These are phyloP conservation scores for Erythrophleum ivorense DNA, from an alignment of 331 rosid species.

Conservation along the genomic window DNA sequence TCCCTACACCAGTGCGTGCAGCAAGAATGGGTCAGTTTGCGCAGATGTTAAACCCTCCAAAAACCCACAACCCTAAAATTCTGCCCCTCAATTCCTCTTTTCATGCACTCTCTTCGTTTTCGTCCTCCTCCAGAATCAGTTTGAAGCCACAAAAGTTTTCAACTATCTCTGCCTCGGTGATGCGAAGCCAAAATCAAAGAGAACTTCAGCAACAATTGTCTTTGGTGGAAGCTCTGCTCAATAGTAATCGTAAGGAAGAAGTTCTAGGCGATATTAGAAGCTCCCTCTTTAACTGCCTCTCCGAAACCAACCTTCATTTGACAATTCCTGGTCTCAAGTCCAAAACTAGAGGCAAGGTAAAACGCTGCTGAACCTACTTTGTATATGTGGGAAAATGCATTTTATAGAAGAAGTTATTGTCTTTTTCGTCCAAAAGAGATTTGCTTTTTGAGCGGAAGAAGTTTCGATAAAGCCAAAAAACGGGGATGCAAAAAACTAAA, in stretches of 20 bases:
- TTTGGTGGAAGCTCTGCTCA: slow-evolving; percentile 54
- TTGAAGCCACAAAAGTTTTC: slow-evolving; percentile 44
- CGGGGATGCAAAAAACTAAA: neutral
- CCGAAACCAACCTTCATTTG: slow-evolving; percentile 79
- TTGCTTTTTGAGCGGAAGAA: neutral
- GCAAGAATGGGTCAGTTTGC: slow-evolving; percentile 39
- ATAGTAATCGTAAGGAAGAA: slow-evolving; percentile 55
- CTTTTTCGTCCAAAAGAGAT: neutral
- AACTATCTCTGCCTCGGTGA: slow-evolving; percentile 41
- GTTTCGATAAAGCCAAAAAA: neutral
- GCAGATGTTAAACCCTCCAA: slow-evolving; percentile 66
- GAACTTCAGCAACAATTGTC: slow-evolving; percentile 41
- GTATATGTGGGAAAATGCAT: neutral
- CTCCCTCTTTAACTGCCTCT: slow-evolving; percentile 63
- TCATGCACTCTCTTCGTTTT: slow-evolving; percentile 10
- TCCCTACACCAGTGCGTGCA: neutral
- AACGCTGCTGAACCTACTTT: neutral
- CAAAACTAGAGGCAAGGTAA: slow-evolving; percentile 91
- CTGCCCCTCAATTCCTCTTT: slow-evolving; percentile 13
- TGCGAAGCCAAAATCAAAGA: slow-evolving; percentile 45
- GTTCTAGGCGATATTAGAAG: slow-evolving; percentile 47
- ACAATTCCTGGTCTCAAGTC: slow-evolving; percentile 88
- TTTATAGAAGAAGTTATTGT: neutral
- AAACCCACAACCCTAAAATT: slow-evolving; percentile 52
- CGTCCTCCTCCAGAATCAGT: slow-evolving; percentile 7